These are phyloP conservation scores for Isochrysis galbana DNA, from an alignment of 78 protist genomes.

Conservation along the genomic window DNA sequence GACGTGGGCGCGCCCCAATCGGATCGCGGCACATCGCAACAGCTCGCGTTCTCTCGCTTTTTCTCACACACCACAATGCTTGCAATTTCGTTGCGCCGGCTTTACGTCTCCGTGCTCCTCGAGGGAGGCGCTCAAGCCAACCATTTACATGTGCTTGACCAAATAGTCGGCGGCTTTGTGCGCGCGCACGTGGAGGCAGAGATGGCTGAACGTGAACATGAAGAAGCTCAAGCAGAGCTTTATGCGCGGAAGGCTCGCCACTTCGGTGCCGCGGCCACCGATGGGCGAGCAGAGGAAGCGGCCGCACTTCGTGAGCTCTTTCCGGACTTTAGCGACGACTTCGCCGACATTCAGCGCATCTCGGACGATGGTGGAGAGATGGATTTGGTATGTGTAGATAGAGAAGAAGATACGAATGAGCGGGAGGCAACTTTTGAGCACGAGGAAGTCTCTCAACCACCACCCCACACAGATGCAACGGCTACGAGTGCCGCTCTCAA, in stretches of 20 bases:
- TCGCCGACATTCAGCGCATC: background rate
- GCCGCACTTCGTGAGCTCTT: conserved; percentile 29
- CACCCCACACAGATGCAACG: background rate
- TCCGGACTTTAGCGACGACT: conserved; percentile 41
- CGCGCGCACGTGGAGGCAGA: background rate
- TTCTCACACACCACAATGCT: background rate
- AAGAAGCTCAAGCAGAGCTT: too few species aligned
- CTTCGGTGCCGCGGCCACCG: conserved; percentile 13
- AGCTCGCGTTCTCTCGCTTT: too few species aligned
- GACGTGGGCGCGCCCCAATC: background rate
- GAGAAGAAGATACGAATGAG: background rate
- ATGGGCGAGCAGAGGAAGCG: conserved; percentile 4
- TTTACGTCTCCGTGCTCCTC: background rate
- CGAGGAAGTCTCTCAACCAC: background rate
- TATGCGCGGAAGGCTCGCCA: background rate
- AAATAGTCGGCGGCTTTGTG: background rate
- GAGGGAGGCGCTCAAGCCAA: background rate
- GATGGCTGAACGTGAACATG: too few species aligned
- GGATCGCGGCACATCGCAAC: background rate
- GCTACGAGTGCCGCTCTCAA: background rate
- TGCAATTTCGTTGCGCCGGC: background rate
- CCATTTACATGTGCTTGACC: background rate
- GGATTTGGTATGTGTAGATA: background rate
- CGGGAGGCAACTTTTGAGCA: background rate
- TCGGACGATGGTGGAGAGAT: background rate